Conservation (phyloP, 768 basidiomycete genomes). For the Boletus tylopilopsis region DNA sequence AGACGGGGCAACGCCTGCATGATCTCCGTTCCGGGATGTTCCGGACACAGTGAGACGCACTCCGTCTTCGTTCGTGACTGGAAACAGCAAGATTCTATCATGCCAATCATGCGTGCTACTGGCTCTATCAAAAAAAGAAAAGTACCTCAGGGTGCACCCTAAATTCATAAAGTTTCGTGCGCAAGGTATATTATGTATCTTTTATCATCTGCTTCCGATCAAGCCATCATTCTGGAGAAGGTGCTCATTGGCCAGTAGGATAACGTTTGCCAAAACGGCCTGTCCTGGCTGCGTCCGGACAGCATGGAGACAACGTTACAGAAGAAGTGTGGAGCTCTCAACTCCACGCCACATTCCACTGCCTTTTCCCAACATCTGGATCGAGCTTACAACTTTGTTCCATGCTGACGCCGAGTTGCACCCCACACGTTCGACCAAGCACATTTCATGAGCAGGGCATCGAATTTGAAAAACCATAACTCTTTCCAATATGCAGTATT, state of each 20-base stretch:
- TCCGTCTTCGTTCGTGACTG: conserved; percentile 10
- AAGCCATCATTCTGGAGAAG: conserved; percentile 11
- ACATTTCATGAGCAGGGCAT: conserved; percentile 14
- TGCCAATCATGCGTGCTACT: conserved; percentile 15
- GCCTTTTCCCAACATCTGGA: neutral
- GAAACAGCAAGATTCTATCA: too few relatives aligned
- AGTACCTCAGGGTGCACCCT: conserved; percentile 32
- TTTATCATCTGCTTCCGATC: conserved; percentile 25
- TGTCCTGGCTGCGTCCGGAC: conserved; percentile 7
- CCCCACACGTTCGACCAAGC: conserved; percentile 8
- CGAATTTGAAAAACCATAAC: conserved; percentile 34
- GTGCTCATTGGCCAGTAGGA: conserved; percentile 10
- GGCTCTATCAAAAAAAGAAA: conserved; percentile 12
- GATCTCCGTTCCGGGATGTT: conserved; percentile 24
- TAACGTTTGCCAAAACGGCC: conserved; percentile 20
- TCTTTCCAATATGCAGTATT: conserved; percentile 5
- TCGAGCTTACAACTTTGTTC: conserved; percentile 12
- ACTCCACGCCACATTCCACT: conserved; percentile 1
- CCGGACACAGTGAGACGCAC: conserved; percentile 10
- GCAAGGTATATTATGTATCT: conserved; percentile 32
- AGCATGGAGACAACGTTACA: conserved; percentile 27
- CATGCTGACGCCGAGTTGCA: conserved; percentile 1
- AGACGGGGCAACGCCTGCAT: conserved; percentile 1
- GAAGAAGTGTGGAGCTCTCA: conserved; percentile 15
- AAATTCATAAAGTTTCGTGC: conserved; percentile 20